These are phyloP conservation scores for Echeveria elegans DNA, from an alignment of 164 flowering plant species.

Conservation along the genomic window DNA sequence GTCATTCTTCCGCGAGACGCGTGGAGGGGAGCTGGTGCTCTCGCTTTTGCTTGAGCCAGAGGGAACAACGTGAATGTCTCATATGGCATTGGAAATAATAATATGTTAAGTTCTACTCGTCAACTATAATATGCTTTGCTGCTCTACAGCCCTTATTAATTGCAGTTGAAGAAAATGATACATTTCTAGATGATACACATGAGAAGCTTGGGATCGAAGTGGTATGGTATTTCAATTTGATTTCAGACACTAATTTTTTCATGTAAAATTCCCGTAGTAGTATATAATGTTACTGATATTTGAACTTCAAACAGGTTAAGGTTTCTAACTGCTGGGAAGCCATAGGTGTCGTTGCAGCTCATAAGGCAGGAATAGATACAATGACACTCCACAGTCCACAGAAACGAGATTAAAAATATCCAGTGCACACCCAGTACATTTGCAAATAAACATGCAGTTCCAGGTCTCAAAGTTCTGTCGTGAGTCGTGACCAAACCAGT, in stretches of 20 bases:
- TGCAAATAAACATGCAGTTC: constrained; percentile 28
- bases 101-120: not conserved
- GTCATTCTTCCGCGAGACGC: constrained; percentile 69
- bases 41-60: constrained; percentile 59
- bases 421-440: constrained; percentile 14
- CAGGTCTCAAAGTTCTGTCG: constrained; percentile 12
- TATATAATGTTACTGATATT: not conserved
- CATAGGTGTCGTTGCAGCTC: constrained; percentile 70
- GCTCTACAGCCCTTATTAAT: constrained; percentile 64
- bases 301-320: constrained; percentile 40
- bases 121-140: not conserved
- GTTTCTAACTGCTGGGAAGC: constrained; percentile 89
- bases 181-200: constrained; percentile 71
- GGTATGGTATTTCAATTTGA: constrained; percentile 27
- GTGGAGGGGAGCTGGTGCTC: constrained; percentile 70
- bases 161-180: constrained; percentile 76
- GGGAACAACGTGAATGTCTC: constrained; percentile 33
- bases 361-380: constrained; percentile 79
- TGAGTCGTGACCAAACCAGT: constrained; percentile 3
- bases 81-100: not conserved
- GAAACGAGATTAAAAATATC: constrained; percentile 44
- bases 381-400: constrained; percentile 54
- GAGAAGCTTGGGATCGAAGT: constrained; percentile 54
- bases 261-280: not conserved
- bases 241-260: not conserved